Evolutionary conservation across 108 stramenopile species (phyloP), one percentile per base, ranked within the genome.

Genomic region (Cyclotella atomus): DNA sequence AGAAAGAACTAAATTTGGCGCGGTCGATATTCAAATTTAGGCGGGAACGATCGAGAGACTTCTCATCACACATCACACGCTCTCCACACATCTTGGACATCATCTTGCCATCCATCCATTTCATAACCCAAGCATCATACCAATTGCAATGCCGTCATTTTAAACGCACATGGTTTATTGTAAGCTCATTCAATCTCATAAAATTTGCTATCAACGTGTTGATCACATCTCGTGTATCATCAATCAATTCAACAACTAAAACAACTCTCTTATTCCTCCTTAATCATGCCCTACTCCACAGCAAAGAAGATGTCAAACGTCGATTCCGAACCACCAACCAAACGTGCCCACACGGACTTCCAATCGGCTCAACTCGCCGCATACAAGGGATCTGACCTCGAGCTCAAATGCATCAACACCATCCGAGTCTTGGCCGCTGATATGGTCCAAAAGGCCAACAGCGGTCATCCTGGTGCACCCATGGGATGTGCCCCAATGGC

Each of bases 401-500:
- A 95, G 72, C 74, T 86, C 29, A 86, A 89, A 77, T 97, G 94
- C 80, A 71, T 98, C 86, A 97, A 99, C 86, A 95, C 95, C 53
- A 93, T 99, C 76, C 97, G 97, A 55, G 88, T 91, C 38, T 90
- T 97, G 35, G 82, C 87, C 21, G 95, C 92, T 15, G 98, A 99
- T 82, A 92, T 96, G 86, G 95, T 97, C 30, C 83, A 97, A 79
- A 81, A 86, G 29, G 97, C 98, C 71, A 95, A 97, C 74, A 88
- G 88, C 25, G 98, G 98, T 2, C 98, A 99, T 83, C 98, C 98
- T 17, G 98, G 98, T 41, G 97, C 97, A 56, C 98, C 98, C 64
- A 97, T 99, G 97, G 97, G 98, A 56, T 97, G 95, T 63, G 98
- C 98, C n/a, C 95, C 97, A 76, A 95, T 99, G 84, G 98, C 98